Evolutionary conservation across 2,329 filamentous ascomycete species (phyloP), one percentile per base, ranked within the genome.

Genomic region (Gnomoniopsis smithogilvyi): DNA sequence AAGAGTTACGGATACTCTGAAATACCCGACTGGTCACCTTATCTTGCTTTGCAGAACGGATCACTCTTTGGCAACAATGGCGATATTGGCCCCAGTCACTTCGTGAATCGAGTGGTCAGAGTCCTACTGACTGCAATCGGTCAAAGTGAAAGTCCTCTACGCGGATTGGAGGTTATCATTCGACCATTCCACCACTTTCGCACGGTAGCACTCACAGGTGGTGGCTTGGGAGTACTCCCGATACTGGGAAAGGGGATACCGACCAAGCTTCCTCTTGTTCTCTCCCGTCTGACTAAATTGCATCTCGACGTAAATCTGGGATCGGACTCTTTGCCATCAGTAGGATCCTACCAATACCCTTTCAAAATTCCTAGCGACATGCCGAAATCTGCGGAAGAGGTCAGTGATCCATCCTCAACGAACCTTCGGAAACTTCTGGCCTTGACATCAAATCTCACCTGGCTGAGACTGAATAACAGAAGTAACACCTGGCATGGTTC

Each of bases 401-500:
- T 43, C 15, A 62, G 62, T 41, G 64, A 54, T 24, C 59, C 54
- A 10, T 19, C 6, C 26, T 57, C 65, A 36, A 64, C 62, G 51
- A 65, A 41, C 60, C 30, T 75, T 1, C 64, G 68, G 12, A 63
- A 63, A 17, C 81, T 83, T 51, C 67, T 84, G 6, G 65, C 66
- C 1, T 68, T 68, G 30, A 67, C 74, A 1, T 61, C 69, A 3
- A 79, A 80, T 19, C 61, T 87, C 6, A 73, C 74, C 33, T 78
- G 83, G 64, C 71, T 87, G 6, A 77, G 84, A 2, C 66, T 86
- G 47, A 86, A 86, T 64, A 79, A 81, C 33, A 63, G 65, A 14
- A 11, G 36, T 8, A 59, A 54, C 41, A 10, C 17, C 3, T 3
- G 3, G 15, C 43, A 3, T 17, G 21, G 36, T 52, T 34, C 8